Base-by-base conservation (phyloP, 345 rosid genomes). In the Gossypium ekmanianum region DNA sequence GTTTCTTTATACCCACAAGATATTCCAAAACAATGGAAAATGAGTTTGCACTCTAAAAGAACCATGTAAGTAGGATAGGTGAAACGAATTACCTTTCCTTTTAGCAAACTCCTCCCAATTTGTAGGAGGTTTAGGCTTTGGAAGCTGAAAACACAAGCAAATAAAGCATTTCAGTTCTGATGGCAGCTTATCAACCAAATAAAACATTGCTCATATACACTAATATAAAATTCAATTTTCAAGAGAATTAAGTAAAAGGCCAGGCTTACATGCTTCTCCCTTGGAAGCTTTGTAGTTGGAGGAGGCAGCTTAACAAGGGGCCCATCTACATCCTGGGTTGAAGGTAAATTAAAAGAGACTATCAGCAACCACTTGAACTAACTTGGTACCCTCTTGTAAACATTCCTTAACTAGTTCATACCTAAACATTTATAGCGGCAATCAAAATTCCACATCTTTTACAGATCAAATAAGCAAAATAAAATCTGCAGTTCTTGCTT, bases 251-350 rank as follows among this genome's bases (percentile, higher is more conserved):
- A 57, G 56, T 20, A 61, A 68, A 77, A 51, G 13, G 57, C 64
- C 54, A 12, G 72, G 59, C 88, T 76, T 83, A 91, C 97, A 81
- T 82, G 97, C 87, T 94, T 94, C 81, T 87, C 93, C 82, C 98
- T 87, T 2, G 98, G 98, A 73, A 94, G 83, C 79, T 79, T 91
- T 8, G 91, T 88, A 54, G 87, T 82, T 10, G 97, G 94, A 1
- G 85, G 86, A 73, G 97, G 98, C 85, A 95, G 84, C 80, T 77
- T 85, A 58, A 90, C 92, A 75, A 95, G 77, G 24, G 98, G 98
- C 47, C 97, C 98, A 78, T 88, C 94, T 41, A 75, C 62, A 81
- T 86, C 89, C 76, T 91, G 95, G 73, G 87, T 85, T 10, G 98
- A 91, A 79, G 94, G 92, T 61, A 90, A 85, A 82, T 82, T 85